Evolutionary conservation across 345 rosid species (phyloP).

Genomic region (Erysimum cheiranthoides): DNA sequence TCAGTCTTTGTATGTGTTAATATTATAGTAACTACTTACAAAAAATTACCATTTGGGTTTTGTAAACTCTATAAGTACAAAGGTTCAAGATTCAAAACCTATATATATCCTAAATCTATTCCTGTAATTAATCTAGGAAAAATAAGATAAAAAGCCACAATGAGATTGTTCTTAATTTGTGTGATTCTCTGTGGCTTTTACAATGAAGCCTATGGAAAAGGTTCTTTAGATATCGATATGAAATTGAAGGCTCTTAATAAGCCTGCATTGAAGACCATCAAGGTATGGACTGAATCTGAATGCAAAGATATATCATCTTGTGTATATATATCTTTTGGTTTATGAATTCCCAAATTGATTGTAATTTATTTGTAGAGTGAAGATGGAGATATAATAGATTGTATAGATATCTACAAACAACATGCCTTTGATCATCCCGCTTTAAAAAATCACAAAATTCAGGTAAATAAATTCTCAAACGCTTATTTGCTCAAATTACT

Average conservation of each 20-base stretch:
- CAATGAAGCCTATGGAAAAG: slow-evolving; percentile 15
- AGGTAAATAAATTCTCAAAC: slow-evolving; percentile 42
- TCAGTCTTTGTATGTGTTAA: background rate
- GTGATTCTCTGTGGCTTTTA: slow-evolving; percentile 21
- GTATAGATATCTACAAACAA: slow-evolving; percentile 59
- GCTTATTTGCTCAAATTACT: background rate
- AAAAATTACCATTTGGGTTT: background rate
- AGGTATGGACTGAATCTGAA: slow-evolving; percentile 34
- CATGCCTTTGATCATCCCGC: slow-evolving; percentile 64
- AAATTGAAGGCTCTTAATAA: slow-evolving; percentile 57
- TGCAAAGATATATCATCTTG: background rate
- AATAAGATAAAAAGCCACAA: background rate
- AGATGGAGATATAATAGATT: slow-evolving; percentile 66
- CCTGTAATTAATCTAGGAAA: slow-evolving; percentile 1
- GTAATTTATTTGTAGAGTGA: slow-evolving; percentile 45
- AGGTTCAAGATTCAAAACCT: slow-evolving; percentile 2
- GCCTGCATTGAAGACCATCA: slow-evolving; percentile 53
- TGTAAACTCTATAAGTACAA: slow-evolving; percentile 1
- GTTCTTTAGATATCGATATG: slow-evolving; percentile 38
- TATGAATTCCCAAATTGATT: background rate
- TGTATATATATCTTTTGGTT: background rate
- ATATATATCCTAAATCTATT: slow-evolving; percentile 2
- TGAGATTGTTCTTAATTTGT: slow-evolving; percentile 31
- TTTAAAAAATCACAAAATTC: slow-evolving; percentile 51
- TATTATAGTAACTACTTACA: background rate